Percentiles rank a stretch among this genome's conserved stretches.
These are phyloP conservation scores for Kluyveromyces dobzhanskii DNA, from an alignment of 805 yeast genomes.

Conservation along the genomic window DNA sequence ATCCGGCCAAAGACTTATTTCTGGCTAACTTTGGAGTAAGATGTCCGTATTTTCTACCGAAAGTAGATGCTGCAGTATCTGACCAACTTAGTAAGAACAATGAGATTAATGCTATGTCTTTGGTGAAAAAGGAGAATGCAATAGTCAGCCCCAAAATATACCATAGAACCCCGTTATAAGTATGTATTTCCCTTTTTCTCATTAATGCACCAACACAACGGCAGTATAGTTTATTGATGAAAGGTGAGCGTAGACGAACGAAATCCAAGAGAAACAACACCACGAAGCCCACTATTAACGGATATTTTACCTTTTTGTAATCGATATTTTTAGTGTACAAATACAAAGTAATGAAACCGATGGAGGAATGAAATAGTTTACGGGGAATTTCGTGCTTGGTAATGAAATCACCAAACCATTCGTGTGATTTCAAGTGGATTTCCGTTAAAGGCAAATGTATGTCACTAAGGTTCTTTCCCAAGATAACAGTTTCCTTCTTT, in stretches of 20 bases:
- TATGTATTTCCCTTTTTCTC: conserved; percentile 70
- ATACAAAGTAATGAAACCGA: conserved; percentile 73
- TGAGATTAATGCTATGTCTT: conserved; percentile 73
- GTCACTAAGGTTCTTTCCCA: conserved; percentile 12
- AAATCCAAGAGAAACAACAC: conserved; percentile 56
- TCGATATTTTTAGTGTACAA: conserved; percentile 58
- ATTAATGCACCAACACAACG: conserved; percentile 67
- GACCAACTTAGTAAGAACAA: conserved; percentile 88
- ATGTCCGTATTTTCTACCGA: conserved; percentile 82
- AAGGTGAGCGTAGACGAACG: conserved; percentile 51
- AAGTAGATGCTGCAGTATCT: conserved; percentile 92
- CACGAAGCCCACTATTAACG: conserved; percentile 47
- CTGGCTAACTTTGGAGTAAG: conserved; percentile 69
- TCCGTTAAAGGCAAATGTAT: conserved; percentile 26
- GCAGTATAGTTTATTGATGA: conserved; percentile 62
- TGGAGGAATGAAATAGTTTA: conserved; percentile 79
- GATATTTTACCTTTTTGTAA: conserved; percentile 48
- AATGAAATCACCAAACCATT: conserved; percentile 43
- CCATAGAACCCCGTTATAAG: conserved; percentile 82
- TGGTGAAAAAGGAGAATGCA: conserved; percentile 62
- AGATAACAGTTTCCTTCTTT: not conserved
- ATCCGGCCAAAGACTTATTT: conserved; percentile 84
- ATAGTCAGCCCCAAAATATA: conserved; percentile 71
- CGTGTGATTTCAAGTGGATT: conserved; percentile 33
- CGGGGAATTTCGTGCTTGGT: conserved; percentile 85